Conservation (phyloP, 2,329 filamentous ascomycete genomes). For the Alternaria angustiovoidea region DNA sequence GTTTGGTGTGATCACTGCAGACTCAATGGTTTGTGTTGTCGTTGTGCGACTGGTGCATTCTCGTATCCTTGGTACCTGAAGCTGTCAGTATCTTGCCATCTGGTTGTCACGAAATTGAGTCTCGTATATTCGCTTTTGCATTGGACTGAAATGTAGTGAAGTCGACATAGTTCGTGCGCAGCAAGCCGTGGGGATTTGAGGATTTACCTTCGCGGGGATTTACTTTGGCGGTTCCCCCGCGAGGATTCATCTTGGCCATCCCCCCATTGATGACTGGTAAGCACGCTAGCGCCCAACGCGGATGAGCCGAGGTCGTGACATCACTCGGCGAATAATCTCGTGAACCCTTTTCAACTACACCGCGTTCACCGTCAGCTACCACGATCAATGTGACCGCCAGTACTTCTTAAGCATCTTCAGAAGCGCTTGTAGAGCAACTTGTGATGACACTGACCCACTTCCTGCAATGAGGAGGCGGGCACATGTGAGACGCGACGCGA, state of each 20-base stretch:
- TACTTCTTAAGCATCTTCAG: fast-evolving
- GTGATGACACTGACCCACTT: not conserved
- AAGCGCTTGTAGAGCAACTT: not conserved
- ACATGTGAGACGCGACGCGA: not conserved
- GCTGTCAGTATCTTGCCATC: not conserved
- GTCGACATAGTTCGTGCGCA: not conserved
- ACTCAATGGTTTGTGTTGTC: not conserved
- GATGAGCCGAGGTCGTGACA: not conserved
- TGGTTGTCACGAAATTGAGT: no score
- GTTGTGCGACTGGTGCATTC: not conserved
- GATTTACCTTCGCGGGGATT: no score
- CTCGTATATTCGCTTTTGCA: not conserved
- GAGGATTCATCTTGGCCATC: no score
- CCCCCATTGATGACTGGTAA: not conserved
- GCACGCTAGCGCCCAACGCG: not conserved
- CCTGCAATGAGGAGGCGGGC: not conserved
- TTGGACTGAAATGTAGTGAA: not conserved
- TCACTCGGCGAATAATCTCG: not conserved
- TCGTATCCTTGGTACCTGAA: not conserved
- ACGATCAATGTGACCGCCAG: not conserved
- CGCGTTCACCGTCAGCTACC: not conserved
- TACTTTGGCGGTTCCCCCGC: no score
- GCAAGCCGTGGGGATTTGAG: not conserved
- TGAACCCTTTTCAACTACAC: not conserved
- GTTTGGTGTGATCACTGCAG: not conserved